Evolutionary conservation across 2,329 filamentous ascomycete species (phyloP).

Genomic region (Emmonsiellopsis sp.): DNA sequence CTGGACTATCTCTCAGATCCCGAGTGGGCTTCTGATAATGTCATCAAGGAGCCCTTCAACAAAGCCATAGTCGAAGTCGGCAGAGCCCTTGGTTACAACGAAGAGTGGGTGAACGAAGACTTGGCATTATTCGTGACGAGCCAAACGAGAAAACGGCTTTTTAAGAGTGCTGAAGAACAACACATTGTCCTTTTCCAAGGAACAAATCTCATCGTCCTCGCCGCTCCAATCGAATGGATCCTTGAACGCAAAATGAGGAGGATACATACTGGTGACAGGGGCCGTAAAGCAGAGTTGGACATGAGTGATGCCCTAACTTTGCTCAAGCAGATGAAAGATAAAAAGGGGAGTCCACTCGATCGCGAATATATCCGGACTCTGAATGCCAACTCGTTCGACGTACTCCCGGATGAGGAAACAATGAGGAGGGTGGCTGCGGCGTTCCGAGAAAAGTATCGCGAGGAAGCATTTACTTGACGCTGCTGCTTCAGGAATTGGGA

Average conservation of each 20-base stretch:
- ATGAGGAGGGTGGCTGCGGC: constrained; percentile 21
- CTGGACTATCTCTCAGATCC: constrained; percentile 26
- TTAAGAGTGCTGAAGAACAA: constrained; percentile 22
- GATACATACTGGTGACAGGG: constrained; percentile 17
- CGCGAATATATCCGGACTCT: constrained; percentile 19
- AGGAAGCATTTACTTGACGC: constrained; percentile 15
- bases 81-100: constrained; percentile 14
- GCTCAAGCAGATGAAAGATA: constrained; percentile 18
- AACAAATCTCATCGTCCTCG: constrained; percentile 20
- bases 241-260: constrained; percentile 27
- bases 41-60: constrained; percentile 21
- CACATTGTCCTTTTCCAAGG: constrained; percentile 24
- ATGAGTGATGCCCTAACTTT: constrained; percentile 22
- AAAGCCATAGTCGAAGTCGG: constrained; percentile 18
- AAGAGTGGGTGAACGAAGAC: constrained; percentile 25
- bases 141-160: constrained; percentile 16
- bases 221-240: constrained; percentile 27
- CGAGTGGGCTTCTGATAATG: constrained; percentile 23
- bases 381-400: constrained; percentile 21
- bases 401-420: constrained; percentile 19
- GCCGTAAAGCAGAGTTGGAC: constrained; percentile 20
- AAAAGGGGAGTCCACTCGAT: constrained; percentile 17
- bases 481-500: neutral
- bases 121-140: constrained; percentile 23
- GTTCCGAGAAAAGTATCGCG: constrained; percentile 18